Percentiles rank a stretch among this genome's conserved stretches.
Conservation (phyloP, 768 basidiomycete species). For the Pulveroboletus sp. region DNA sequence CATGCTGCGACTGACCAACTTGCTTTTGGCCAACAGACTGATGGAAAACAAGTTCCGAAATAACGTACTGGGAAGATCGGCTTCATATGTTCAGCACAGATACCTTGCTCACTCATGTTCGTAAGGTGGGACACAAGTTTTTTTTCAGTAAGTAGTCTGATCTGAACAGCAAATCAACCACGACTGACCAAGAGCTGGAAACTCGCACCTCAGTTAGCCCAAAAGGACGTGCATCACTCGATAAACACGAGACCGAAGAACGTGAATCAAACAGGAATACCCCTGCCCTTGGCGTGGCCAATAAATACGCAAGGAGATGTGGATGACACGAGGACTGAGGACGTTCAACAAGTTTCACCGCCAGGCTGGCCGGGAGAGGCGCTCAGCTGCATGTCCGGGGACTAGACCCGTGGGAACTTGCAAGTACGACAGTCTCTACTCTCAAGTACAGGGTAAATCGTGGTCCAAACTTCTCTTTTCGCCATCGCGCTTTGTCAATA, state of each 20-base stretch:
- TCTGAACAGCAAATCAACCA: slow-evolving; percentile 21
- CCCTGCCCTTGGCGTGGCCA: not conserved
- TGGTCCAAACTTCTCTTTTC: not conserved
- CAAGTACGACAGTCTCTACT: not conserved
- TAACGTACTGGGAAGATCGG: slow-evolving; percentile 75
- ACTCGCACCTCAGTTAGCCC: slow-evolving; percentile 48
- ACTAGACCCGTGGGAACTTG: not conserved
- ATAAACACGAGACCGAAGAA: not conserved
- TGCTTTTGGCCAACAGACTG: not conserved
- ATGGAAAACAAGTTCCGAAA: not conserved
- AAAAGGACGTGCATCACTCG: slow-evolving; percentile 64
- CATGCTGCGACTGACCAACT: not conserved
- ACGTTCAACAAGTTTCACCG: not conserved
- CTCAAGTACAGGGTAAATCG: not conserved
- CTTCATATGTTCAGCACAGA: slow-evolving; percentile 76
- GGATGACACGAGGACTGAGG: no score
- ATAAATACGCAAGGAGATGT: slow-evolving; percentile 5
- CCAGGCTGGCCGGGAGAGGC: not conserved
- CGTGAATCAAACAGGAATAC: not conserved
- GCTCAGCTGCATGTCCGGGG: no score
- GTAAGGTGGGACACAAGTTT: no score
- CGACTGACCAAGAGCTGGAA: not conserved
- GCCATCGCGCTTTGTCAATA: slow-evolving; percentile 5
- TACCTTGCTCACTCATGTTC: no score
- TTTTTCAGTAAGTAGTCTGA: slow-evolving; percentile 76